phyloP scores from a whole-genome alignment of 2,329 filamentous ascomycete species.

The Pyrenophora graminea region DNA sequence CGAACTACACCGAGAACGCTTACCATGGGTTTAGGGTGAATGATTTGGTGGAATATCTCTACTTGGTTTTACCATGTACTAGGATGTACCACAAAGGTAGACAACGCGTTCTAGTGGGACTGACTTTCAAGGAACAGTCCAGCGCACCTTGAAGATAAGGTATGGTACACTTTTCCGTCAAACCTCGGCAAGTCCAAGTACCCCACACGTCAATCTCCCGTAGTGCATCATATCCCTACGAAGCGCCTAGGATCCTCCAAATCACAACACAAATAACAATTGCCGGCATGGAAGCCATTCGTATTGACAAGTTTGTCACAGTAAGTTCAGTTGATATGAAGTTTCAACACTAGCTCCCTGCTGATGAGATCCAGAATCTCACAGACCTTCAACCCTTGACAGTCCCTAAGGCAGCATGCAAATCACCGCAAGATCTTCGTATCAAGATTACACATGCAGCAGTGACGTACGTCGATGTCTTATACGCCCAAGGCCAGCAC shows the following conservation, averaged over 20 bases:
- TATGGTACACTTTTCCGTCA: no score
- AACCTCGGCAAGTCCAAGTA: not conserved
- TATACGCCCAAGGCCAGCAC: conserved; percentile 62
- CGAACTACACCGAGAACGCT: no score
- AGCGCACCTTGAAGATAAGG: no score
- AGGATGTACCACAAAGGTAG: no score
- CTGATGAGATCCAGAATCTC: conserved; percentile 29
- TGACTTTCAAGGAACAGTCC: no score
- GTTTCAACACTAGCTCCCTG: not conserved
- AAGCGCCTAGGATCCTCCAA: no score
- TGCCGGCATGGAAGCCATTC: not conserved
- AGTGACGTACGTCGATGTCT: conserved; percentile 64
- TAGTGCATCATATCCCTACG: no score
- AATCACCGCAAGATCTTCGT: conserved; percentile 45
- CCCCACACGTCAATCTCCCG: not conserved
- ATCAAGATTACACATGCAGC: conserved; percentile 60
- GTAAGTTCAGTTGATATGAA: not conserved
- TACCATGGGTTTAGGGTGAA: no score
- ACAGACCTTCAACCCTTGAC: conserved; percentile 27
- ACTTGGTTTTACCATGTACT: no score
- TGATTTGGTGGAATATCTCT: no score
- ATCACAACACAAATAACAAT: not conserved
- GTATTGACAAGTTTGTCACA: not conserved
- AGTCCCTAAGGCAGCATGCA: conserved; percentile 39
- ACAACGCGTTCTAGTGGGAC: no score